Conservation (phyloP, 257 asterid species). For the Perilla frutescens region DNA sequence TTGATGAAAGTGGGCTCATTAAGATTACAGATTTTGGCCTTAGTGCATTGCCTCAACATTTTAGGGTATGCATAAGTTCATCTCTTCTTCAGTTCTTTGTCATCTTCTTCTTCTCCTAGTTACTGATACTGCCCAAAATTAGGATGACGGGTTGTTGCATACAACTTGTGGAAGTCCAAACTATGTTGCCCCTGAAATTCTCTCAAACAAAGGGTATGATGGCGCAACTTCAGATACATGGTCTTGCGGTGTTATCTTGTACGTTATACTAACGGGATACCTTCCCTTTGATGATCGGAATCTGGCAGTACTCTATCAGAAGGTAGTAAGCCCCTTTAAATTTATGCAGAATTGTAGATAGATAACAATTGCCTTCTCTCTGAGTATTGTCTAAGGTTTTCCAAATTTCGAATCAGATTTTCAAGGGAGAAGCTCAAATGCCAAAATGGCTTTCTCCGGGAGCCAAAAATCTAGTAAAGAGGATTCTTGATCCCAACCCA, state of each 20-base stretch:
- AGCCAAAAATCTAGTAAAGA: slow-evolving; percentile 75
- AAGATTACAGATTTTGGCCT: slow-evolving; percentile 97
- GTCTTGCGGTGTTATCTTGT: slow-evolving; percentile 95
- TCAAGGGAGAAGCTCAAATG: slow-evolving; percentile 84
- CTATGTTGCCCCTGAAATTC: slow-evolving; percentile 97
- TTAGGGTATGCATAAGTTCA: slow-evolving; percentile 60
- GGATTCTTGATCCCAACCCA: slow-evolving; percentile 95
- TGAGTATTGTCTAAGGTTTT: slow-evolving; percentile 24
- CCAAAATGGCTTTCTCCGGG: slow-evolving; percentile 95
- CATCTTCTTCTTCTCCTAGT: slow-evolving; percentile 7
- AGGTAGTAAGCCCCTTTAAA: slow-evolving; percentile 60
- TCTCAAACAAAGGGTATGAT: slow-evolving; percentile 86
- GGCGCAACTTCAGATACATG: slow-evolving; percentile 95
- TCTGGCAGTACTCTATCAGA: slow-evolving; percentile 94
- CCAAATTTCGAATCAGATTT: slow-evolving; percentile 56
- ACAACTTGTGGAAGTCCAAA: slow-evolving; percentile 99
- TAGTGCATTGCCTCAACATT: slow-evolving; percentile 96
- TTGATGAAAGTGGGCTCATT: slow-evolving; percentile 68
- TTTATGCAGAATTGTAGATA: neutral
- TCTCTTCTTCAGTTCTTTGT: slow-evolving; percentile 7
- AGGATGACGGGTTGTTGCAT: slow-evolving; percentile 95
- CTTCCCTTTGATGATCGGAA: slow-evolving; percentile 97
- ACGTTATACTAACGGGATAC: slow-evolving; percentile 90
- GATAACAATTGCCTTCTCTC: neutral
- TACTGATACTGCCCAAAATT: slow-evolving; percentile 30